Percentiles rank a stretch among this genome's conserved stretches.
These are phyloP conservation scores for Cercophora sp. DNA, from an alignment of 495 filamentous ascomycete genomes.

Conservation along the genomic window DNA sequence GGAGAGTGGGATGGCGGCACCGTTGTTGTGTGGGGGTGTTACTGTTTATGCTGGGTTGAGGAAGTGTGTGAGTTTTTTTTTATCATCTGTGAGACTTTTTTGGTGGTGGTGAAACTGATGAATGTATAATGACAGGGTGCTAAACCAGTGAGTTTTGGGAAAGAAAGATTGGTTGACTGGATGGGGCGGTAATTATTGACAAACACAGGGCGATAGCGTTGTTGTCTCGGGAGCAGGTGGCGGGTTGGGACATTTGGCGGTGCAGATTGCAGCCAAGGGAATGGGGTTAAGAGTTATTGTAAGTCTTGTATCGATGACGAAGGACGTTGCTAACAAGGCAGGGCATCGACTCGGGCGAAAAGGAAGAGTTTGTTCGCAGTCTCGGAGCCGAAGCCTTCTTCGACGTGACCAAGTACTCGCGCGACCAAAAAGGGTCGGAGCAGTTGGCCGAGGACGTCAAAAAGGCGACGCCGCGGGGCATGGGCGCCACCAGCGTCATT, in stretches of 20 bases:
- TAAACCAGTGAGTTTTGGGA: too few species aligned
- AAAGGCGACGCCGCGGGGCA: conserved; percentile 49
- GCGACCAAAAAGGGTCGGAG: conserved; percentile 28
- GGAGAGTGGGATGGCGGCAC: conserved; percentile 56
- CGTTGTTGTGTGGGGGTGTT: conserved; percentile 60
- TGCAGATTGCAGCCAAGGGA: conserved; percentile 57
- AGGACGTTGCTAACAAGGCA: conserved; percentile 49
- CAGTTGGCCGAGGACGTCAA: conserved; percentile 49
- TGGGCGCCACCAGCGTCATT: conserved; percentile 61
- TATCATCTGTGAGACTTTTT: too few species aligned
- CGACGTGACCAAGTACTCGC: conserved; percentile 55
- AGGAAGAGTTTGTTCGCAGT: conserved; percentile 54
- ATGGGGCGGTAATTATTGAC: too few species aligned
- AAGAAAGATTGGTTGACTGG: too few species aligned
- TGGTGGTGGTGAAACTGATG: neutral
- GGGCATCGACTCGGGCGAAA: conserved; percentile 63
- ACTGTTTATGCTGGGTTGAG: conserved; percentile 56
- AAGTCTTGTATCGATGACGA: conserved; percentile 45
- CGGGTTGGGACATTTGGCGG: conserved; percentile 62
- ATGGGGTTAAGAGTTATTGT: conserved; percentile 64
- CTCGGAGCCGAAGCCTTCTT: conserved; percentile 68
- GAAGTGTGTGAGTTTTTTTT: too few species aligned
- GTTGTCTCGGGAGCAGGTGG: conserved; percentile 66
- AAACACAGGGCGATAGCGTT: conserved; percentile 54
- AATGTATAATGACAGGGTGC: neutral